Conservation (phyloP, 2,329 filamentous ascomycete species). For the Simplicillium aogashimaense region DNA sequence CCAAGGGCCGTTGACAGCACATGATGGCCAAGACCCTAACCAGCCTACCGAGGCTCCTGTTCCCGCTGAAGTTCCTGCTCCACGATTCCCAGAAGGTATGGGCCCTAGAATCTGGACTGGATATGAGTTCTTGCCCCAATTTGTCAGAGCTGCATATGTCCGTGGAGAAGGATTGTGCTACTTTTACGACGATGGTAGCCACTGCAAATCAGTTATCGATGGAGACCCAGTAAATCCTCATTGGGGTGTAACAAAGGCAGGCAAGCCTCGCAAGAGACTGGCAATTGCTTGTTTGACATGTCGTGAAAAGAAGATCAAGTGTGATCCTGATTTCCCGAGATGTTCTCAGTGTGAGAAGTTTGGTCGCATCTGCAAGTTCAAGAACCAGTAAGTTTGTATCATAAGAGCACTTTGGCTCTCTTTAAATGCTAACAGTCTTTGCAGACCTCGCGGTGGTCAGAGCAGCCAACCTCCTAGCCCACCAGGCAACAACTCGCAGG, state of each 20-base stretch:
- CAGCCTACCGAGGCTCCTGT: slow-evolving; percentile 12
- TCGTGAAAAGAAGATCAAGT: slow-evolving; percentile 96
- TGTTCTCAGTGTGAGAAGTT: slow-evolving; percentile 92
- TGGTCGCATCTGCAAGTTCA: slow-evolving; percentile 73
- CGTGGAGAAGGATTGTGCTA: slow-evolving; percentile 75
- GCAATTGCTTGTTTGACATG: slow-evolving; percentile 91
- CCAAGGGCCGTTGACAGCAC: too few relatives aligned
- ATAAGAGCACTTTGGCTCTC: too few relatives aligned
- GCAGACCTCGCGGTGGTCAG: slow-evolving; percentile 46
- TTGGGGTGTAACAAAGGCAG: slow-evolving; percentile 90
- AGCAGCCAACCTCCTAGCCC: slow-evolving; percentile 36
- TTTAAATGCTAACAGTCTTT: too few relatives aligned
- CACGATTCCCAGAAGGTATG: too few relatives aligned
- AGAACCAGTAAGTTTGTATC: slow-evolving; percentile 65
- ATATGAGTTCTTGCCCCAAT: slow-evolving; percentile 56
- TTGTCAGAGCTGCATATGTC: slow-evolving; percentile 54
- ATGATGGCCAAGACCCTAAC: slow-evolving; percentile 1
- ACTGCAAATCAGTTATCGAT: slow-evolving; percentile 75
- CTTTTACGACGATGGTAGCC: slow-evolving; percentile 76
- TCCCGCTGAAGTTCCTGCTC: too few relatives aligned
- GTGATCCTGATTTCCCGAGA: slow-evolving; percentile 77
- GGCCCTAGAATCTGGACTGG: slow-evolving; percentile 63
- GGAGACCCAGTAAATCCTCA: slow-evolving; percentile 81
- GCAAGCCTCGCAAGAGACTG: slow-evolving; percentile 82
- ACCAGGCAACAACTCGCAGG: slow-evolving; percentile 20